A percentile compares a stretch with the other conserved stretches of the same genome.
Conservation (phyloP, 2,329 filamentous ascomycete genomes). For the Alternaria angustiovoidea region DNA sequence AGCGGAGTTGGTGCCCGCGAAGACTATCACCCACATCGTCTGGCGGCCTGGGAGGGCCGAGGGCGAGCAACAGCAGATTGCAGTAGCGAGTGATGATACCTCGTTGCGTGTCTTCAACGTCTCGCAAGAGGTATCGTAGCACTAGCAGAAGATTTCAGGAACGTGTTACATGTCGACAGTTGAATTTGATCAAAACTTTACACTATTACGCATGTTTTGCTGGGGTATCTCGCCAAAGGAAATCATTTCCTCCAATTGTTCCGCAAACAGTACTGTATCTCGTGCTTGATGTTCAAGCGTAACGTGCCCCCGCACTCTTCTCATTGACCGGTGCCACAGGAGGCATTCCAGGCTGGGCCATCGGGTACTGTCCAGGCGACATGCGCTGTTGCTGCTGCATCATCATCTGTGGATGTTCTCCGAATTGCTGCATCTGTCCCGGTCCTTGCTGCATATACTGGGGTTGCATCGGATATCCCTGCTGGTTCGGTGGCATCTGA, state of each 20-base stretch:
- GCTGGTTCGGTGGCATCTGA: constrained; percentile 21
- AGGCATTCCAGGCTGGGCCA: neutral
- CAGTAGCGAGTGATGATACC: constrained; percentile 53
- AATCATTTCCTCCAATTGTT: neutral
- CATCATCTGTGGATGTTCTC: constrained; percentile 5
- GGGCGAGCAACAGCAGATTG: constrained; percentile 40
- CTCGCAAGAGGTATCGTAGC: neutral
- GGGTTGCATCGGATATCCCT: constrained; percentile 19
- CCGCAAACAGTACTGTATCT: neutral
- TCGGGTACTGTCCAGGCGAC: constrained; percentile 8
- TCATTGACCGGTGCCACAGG: constrained; percentile 22
- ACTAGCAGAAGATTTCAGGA: neutral
- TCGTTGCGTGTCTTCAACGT: constrained; percentile 49
- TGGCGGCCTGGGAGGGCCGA: constrained; percentile 38
- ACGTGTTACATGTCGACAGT: neutral
- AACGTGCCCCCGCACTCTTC: constrained; percentile 26
- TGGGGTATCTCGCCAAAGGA: constrained; percentile 10
- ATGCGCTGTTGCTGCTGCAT: constrained; percentile 13
- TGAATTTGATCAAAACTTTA: neutral
- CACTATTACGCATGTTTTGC: constrained; percentile 3
- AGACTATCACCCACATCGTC: constrained; percentile 43
- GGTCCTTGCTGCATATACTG: constrained; percentile 20
- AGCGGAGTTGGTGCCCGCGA: constrained; percentile 30
- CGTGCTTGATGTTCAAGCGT: constrained; percentile 15
- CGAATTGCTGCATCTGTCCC: constrained; percentile 9